Conservation (phyloP, 106 monocot species). For the Triglochin maritima region DNA sequence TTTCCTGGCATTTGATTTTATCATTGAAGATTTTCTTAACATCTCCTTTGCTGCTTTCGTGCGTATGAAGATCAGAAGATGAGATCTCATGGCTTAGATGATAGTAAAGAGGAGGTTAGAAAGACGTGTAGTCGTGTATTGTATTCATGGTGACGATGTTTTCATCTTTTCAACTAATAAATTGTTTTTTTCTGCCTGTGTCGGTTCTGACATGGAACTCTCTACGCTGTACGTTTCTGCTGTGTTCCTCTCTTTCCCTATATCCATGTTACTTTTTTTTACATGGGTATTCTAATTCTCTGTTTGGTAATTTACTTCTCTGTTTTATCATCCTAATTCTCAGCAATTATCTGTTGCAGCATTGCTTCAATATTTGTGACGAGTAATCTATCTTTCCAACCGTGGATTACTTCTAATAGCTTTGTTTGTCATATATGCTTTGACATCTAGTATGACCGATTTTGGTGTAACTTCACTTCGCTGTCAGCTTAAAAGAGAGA, state of each 20-base stretch:
- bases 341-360: slow-evolving; percentile 18
- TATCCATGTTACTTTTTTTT: not conserved
- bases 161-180: slow-evolving; percentile 41
- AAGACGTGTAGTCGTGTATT: no score
- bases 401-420: slow-evolving; percentile 54
- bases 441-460: slow-evolving; percentile 57
- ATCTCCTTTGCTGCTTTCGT: no score
- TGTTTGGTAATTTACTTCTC: no score
- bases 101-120: no score
- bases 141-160: slow-evolving; percentile 6
- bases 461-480: slow-evolving; percentile 53
- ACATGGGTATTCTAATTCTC: not conserved
- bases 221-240: slow-evolving; percentile 29
- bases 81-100: no score
- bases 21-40: no score
- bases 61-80: no score
- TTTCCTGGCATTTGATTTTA: no score
- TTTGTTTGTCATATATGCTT: slow-evolving; percentile 52
- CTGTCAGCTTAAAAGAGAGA: slow-evolving; percentile 54
- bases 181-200: slow-evolving; percentile 33
- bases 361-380: slow-evolving; percentile 36
- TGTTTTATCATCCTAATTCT: not conserved
- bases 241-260: not conserved
- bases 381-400: slow-evolving; percentile 59
- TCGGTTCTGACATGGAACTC: slow-evolving; percentile 43